phyloP scores from a whole-genome alignment of 805 yeast genomes.

The Ogataea paraovalis region DNA sequence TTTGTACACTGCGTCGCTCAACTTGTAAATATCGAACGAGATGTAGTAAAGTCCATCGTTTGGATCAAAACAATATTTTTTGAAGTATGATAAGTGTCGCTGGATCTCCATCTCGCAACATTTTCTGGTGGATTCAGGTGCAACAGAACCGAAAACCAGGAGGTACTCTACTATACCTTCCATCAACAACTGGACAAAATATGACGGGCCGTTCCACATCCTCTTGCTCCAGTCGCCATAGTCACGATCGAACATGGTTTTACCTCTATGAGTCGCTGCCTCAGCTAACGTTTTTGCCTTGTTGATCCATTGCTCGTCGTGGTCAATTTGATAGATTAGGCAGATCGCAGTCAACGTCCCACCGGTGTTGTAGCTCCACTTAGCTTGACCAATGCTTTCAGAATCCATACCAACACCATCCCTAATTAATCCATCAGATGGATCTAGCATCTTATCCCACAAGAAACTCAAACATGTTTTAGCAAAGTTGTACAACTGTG shows the following conservation, averaged over 20 bases:
- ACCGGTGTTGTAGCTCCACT: conserved; percentile 69
- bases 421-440: conserved; percentile 48
- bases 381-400: conserved; percentile 42
- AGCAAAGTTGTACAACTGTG: conserved; percentile 54
- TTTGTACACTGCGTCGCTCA: conserved; percentile 48
- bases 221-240: conserved; percentile 46
- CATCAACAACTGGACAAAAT: conserved; percentile 58
- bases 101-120: conserved; percentile 38
- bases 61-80: conserved; percentile 54
- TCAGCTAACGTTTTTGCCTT: conserved; percentile 47
- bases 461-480: conserved; percentile 57
- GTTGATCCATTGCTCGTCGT: conserved; percentile 46
- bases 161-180: conserved; percentile 69
- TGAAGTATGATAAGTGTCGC: conserved; percentile 54
- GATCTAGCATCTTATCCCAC: conserved; percentile 47
- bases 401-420: conserved; percentile 56
- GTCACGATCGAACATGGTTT: conserved; percentile 61
- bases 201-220: conserved; percentile 61
- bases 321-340: conserved; percentile 46
- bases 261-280: conserved; percentile 55
- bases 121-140: conserved; percentile 32
- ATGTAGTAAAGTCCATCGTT: conserved; percentile 57
- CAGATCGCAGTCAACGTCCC: conserved; percentile 55
- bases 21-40: conserved; percentile 52
- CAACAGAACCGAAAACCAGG: conserved; percentile 40